Evolutionary conservation across 1,284 basidiomycete species (phyloP), one percentile per base, ranked within the genome.

Genomic region (Heliocybe sulcata): DNA sequence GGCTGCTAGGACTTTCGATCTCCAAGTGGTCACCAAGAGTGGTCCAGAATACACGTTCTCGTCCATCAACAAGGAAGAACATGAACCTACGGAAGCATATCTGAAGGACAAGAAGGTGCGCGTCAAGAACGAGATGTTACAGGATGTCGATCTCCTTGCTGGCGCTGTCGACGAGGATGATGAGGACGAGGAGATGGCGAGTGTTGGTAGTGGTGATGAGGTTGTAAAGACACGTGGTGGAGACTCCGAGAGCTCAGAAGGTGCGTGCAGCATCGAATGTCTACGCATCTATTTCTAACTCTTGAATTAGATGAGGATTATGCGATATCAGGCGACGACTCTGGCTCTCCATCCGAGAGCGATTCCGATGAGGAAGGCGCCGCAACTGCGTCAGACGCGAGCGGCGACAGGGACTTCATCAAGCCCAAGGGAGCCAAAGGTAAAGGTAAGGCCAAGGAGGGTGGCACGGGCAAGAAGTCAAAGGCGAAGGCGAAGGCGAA

Each of bases 61-160:
- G 3, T 90, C 91, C 10, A 87, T 99, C 71, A 92, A 90, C 73
- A 95, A 97, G 70, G 97, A 98, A 68, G 97, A 99, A 68, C 89
- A 96, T 62, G 90, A 92, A 57, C 79, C 83, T 6, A 89, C 94
- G 47, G 92, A 94, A 64, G 76, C 80, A 25, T 98, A 92, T 72
- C 75, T 99, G 60, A 84, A 85, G 62, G 86, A 89, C 52, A 96
- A 97, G 77, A 96, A 95, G 70, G 82, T 98, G 60, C 83, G 87
- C 63, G 82, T 97, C 58, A 97, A 98, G 83, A 98, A 95, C 70
- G 94, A 98, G 81, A 94, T 97, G 82, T 88, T 93, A 57, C 79
- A 82, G 10, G 96, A 98, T 65, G 87, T 86, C 19, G 88, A 90
- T 53, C 73, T 85, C 61, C 74, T 90, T 57, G 86, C 85, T 25